Evolutionary conservation across 1,284 basidiomycete species (phyloP).

Genomic region (Apiotrichum mycotoxinovorans): DNA sequence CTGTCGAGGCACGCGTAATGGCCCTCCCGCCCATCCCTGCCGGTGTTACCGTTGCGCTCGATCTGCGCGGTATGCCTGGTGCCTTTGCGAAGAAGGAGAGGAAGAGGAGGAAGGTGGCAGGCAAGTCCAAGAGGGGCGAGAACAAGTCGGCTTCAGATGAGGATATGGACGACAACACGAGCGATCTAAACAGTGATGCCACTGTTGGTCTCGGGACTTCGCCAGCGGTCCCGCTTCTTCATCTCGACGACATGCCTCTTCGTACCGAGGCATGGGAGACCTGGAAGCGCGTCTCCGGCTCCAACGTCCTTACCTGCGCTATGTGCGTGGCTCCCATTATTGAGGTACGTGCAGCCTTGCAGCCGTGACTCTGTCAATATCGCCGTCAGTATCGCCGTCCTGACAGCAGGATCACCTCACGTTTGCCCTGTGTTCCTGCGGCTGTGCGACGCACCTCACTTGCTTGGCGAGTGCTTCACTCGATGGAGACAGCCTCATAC

Average conservation of each 20-base stretch:
- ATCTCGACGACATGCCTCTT: slow-evolving; percentile 61
- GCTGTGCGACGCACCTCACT: slow-evolving; percentile 59
- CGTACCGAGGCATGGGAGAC: slow-evolving; percentile 29
- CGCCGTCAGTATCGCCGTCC: not conserved
- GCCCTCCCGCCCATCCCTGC: slow-evolving; percentile 51
- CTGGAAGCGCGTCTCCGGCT: slow-evolving; percentile 15
- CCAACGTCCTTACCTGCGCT: slow-evolving; percentile 50
- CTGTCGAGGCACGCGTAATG: not conserved
- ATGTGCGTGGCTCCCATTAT: slow-evolving; percentile 57
- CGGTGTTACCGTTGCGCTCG: slow-evolving; percentile 56
- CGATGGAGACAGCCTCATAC: not conserved
- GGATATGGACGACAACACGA: too few relatives aligned
- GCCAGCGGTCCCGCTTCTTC: slow-evolving; percentile 54
- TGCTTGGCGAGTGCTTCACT: slow-evolving; percentile 58
- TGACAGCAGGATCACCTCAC: slow-evolving; percentile 58
- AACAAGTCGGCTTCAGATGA: slow-evolving; percentile 53
- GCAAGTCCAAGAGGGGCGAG: too few relatives aligned
- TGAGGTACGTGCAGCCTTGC: slow-evolving; percentile 58
- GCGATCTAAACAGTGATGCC: too few relatives aligned
- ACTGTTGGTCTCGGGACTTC: too few relatives aligned
- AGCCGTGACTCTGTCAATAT: too few relatives aligned
- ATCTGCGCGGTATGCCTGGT: slow-evolving; percentile 65
- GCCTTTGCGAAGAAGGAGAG: slow-evolving; percentile 55
- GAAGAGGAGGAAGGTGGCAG: too few relatives aligned
- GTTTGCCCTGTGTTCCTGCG: slow-evolving; percentile 56